Evolutionary conservation across 345 rosid species (phyloP), one percentile per base, ranked within the genome.

Genomic region (Schrenkiella parvula): DNA sequence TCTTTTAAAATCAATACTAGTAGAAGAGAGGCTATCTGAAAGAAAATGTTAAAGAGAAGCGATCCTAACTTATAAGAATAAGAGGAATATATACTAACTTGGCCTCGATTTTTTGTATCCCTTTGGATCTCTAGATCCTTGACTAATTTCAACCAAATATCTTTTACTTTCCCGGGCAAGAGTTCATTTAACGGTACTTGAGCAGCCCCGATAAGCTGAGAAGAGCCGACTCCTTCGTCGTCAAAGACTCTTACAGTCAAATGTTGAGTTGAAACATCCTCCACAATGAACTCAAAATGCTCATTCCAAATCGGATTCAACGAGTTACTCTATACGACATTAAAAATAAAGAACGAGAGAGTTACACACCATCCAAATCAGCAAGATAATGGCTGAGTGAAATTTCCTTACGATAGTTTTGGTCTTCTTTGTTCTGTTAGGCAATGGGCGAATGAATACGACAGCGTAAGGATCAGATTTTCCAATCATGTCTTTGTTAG

Each of bases 251-350:
- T 87, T 57, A 95, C 52, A 4, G 93, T 88, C 84, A 91, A 75
- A 81, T 70, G 85, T 79, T 95, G 97, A 61, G 96, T 91, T 8
- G 87, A 75, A 39, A 77, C 73, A 70, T 95, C 99, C 71, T 91
- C 97, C 37, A 95, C 88, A 4, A 75, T 43, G 78, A 91, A 91
- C 80, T 89, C 95, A 53, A 81, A 91, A 54, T 91, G 92, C 77
- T 95, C 99, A 62, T 95, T 91, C 99, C 97, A 95, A 8, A 95
- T 75, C 5, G 97, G 99, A 74, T 88, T 89, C 80, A 95, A 63
- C 56, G 88, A 80, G 71, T 95, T 91, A 74, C 71, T 83, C 99
- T 95, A 17, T 2, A 19, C 17, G 6, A 25, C 14, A 86, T 43
- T 70, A 17, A 66, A 34, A 23, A 25, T 31, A 28, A 68, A 9